Evolutionary conservation across 495 filamentous ascomycete genomes (phyloP), one percentile per base, ranked within the genome.

Genomic region (Trichoderma gamsii): DNA sequence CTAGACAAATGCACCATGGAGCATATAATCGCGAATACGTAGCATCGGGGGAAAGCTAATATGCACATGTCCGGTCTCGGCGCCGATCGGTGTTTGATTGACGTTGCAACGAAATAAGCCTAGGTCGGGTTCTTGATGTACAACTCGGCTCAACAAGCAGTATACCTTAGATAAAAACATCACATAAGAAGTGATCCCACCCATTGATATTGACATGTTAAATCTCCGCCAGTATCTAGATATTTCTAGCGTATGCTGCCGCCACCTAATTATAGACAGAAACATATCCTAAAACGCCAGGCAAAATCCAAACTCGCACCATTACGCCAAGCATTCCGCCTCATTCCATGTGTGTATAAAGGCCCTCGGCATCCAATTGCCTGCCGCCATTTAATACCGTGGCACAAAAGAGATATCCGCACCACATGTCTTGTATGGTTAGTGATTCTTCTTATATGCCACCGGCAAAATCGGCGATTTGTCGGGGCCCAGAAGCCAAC

Each of bases 221-320:
- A 38, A 35, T 3, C 32, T n/a, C 16, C 12, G 16, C 21, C 49
- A n/a, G 18, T n/a, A n/a, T 21, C 49, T 21, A 23, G 18, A 11
- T 11, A 52, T 21, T 52, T 21, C 18, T 52, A 21, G 49, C n/a
- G 21, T 52, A 21, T 52, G 49, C 49, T 52, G 25, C 21, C 49
- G 21, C 18, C 9, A 11, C n/a, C n/a, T 23, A 52, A 23, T 23
- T 52, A 52, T 52, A 52, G 49, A 32, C 56, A 61, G 3, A 32
- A 61, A 29, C 56, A 32, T 61, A 29, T 32, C 25, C 56, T 18
- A 61, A 32, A 27, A 61, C 35, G 8, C 27, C 56, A 61, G n/a
- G 27, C 49, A 52, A 23, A 52, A 52, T 21, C 49, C 49, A 23
- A 11, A 52, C 49, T 52, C 56, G 56, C 56, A 32, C 56, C 56